Evolutionary conservation across 768 basidiomycete genomes (phyloP).

Genomic region (Naematelia encephala): DNA sequence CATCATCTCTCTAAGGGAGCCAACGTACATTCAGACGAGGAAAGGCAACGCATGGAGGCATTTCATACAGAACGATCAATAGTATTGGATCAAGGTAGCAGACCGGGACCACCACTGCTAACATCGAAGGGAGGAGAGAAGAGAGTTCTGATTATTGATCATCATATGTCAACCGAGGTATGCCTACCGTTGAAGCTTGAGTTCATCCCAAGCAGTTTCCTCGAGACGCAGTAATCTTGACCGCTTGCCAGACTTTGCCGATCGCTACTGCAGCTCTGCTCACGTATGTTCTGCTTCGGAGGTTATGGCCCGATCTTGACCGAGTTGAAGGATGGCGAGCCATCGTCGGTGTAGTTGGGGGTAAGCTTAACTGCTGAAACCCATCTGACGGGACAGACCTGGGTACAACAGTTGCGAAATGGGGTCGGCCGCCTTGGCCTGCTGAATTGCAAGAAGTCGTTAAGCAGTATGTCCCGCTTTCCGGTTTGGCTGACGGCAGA

Average conservation of each 20-base stretch:
- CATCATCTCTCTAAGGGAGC: constrained; percentile 55
- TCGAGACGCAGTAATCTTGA: constrained; percentile 50
- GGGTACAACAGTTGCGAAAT: constrained; percentile 38
- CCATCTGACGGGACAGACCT: constrained; percentile 37
- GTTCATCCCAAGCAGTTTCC: constrained; percentile 49
- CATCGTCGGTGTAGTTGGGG: constrained; percentile 55
- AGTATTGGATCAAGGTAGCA: constrained; percentile 56
- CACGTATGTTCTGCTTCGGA: constrained; percentile 53
- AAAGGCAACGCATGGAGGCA: constrained; percentile 46
- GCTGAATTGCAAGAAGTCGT: constrained; percentile 46
- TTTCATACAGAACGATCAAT: constrained; percentile 50
- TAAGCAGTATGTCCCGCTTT: constrained; percentile 32
- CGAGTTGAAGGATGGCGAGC: constrained; percentile 52
- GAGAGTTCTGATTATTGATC: constrained; percentile 55
- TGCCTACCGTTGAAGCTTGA: constrained; percentile 7
- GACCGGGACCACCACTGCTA: constrained; percentile 51
- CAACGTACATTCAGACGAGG: constrained; percentile 52
- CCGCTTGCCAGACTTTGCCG: constrained; percentile 53
- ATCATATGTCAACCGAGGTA: constrained; percentile 54
- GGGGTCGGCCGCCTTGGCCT: constrained; percentile 47
- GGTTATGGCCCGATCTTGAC: constrained; percentile 47
- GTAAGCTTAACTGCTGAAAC: constrained; percentile 29
- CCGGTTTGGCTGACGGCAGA: constrained; percentile 12
- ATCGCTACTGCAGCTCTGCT: constrained; percentile 55
- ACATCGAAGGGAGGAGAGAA: constrained; percentile 11